Evolutionary conservation across 495 filamentous ascomycete genomes (phyloP), one percentile per base, ranked within the genome.

Genomic region (Pyronema domesticum): DNA sequence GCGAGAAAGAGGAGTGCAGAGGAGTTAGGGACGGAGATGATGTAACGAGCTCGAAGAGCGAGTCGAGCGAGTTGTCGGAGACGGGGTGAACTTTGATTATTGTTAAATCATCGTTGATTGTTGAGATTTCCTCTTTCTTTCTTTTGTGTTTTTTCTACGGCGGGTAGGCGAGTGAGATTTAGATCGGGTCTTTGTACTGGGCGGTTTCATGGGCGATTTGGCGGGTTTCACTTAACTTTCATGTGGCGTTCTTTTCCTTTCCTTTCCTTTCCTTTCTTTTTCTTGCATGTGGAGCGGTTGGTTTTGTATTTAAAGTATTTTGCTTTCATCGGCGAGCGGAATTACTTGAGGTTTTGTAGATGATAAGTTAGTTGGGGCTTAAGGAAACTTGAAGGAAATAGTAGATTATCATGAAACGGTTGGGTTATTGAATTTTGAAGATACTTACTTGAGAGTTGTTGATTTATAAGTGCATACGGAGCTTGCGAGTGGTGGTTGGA

Each of bases 11-110:
- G 54, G 39, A 62, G 45, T 11, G 44, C 59, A 15, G 51, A 58
- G 37, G 50, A 44, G 3, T 47, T 68, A 30, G 66, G 66, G 48
- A 67, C 68, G 17, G 66, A 68, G 55, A 68, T 68, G 66, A 64
- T 64, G 55, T 68, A 56, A 67, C 14, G 13, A 47, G 23, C 23
- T 30, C 23, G 23, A 7, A 37, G 6, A 42, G 15, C 39, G 39
- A 42, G 23, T 30, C 5, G 5, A 30, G 1, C 23, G 5, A 30
- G 23, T 30, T 30, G 5, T 5, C 23, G 23, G 23, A 30, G 23
- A 30, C 23, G 23, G 23, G 1, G 1, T 5, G 5, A 30, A 30
- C 23, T 30, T 30, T 30, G 23, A 30, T 30, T 30, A 5, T 30
- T 30, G 23, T 30, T 30, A 30, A 42, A 42, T 1, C 39, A 34